Conservation (phyloP, 108 stramenopile species). For the Cyclotella atomus region DNA sequence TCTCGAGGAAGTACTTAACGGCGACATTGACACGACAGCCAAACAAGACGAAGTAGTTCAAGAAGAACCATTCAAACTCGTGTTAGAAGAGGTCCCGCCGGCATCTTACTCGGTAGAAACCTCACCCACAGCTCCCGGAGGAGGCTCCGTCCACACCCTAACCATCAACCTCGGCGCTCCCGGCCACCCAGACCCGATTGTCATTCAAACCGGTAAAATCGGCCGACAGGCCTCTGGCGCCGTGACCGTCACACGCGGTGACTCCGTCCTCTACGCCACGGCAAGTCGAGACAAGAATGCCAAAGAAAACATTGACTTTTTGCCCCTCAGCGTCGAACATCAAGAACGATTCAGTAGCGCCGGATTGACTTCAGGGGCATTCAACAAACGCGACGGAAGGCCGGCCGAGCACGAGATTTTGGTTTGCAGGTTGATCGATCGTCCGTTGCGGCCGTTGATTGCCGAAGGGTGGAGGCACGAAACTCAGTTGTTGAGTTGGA, state of each 20-base stretch:
- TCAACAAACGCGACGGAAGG: conserved; percentile 89
- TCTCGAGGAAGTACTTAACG: not conserved
- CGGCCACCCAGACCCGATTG: conserved; percentile 64
- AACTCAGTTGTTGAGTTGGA: conserved; percentile 94
- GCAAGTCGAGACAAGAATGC: conserved; percentile 65
- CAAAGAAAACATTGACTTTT: conserved; percentile 81
- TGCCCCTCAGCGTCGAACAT: conserved; percentile 93
- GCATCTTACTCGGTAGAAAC: conserved; percentile 50
- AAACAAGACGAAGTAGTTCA: not conserved
- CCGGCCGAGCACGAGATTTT: conserved; percentile 92
- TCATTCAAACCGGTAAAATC: conserved; percentile 83
- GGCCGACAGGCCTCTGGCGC: conserved; percentile 86
- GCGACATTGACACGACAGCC: not conserved
- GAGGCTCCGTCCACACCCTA: conserved; percentile 62
- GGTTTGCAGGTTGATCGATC: conserved; percentile 92
- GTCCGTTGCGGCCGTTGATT: conserved; percentile 92
- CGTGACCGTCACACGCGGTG: conserved; percentile 76
- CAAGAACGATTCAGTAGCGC: conserved; percentile 90
- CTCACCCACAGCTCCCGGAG: conserved; percentile 52
- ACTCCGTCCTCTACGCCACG: conserved; percentile 78
- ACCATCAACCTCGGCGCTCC: conserved; percentile 64
- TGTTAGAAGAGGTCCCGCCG: conserved; percentile 43
- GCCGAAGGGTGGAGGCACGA: conserved; percentile 92
- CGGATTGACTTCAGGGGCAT: conserved; percentile 79
- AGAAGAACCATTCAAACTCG: conserved; percentile 24